phyloP scores from a whole-genome alignment of 306 rosid species.

The Gynostemma pentaphyllum region DNA sequence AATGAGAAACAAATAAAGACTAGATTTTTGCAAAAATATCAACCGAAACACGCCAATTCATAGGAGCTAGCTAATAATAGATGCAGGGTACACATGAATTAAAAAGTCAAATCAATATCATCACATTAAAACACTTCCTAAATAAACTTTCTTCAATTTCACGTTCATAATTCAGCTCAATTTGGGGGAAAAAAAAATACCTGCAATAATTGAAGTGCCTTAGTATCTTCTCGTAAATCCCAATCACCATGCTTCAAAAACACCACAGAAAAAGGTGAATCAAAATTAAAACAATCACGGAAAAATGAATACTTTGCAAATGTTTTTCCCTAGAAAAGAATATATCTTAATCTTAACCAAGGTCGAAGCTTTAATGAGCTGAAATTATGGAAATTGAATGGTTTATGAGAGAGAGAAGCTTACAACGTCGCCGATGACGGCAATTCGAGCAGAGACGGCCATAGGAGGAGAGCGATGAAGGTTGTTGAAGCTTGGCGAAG shows the following conservation, averaged over 20 bases:
- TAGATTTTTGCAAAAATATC: background rate
- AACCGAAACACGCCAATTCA: background rate
- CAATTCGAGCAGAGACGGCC: constrained; percentile 64
- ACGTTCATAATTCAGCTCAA: background rate
- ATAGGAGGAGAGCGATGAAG: constrained; percentile 28
- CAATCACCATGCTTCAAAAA: constrained; percentile 64
- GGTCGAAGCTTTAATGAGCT: background rate
- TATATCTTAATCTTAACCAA: background rate
- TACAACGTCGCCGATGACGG: constrained; percentile 75
- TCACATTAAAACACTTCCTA: background rate
- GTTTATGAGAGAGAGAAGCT: constrained; percentile 15
- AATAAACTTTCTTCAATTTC: background rate
- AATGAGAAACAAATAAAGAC: background rate
- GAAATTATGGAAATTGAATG: background rate
- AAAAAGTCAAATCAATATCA: background rate
- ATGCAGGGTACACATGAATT: background rate
- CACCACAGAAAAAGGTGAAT: background rate
- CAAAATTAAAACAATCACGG: background rate
- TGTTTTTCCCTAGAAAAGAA: background rate
- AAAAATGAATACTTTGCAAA: background rate
- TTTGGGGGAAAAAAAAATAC: constrained; percentile 20
- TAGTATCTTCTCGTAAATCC: constrained; percentile 67
- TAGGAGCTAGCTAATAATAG: background rate
- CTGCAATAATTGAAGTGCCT: constrained; percentile 58
- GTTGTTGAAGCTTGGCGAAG: constrained; percentile 7